Conservation (phyloP, 2,329 filamentous ascomycete genomes). For the Blastomyces silverae region DNA sequence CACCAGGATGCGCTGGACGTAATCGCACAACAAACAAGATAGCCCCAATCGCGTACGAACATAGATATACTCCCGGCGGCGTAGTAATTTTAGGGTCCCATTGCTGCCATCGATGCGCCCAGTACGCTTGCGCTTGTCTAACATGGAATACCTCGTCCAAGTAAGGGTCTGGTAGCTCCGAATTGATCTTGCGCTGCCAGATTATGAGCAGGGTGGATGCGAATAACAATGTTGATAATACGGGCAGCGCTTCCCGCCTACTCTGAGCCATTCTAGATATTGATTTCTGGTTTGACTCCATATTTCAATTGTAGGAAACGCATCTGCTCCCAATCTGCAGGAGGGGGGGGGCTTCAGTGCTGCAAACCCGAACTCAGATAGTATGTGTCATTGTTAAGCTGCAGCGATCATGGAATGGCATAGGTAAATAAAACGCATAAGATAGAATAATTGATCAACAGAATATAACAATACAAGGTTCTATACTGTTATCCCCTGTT, state of each 20-base stretch:
- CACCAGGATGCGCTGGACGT: constrained; percentile 31
- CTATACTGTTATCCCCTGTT: neutral
- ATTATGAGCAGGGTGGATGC: constrained; percentile 31
- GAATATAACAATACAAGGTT: no score
- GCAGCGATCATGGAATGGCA: neutral
- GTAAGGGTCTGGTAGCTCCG: constrained; percentile 51
- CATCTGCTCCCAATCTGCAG: neutral
- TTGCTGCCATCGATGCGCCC: constrained; percentile 60
- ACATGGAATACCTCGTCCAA: constrained; percentile 59
- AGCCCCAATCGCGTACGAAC: constrained; percentile 43
- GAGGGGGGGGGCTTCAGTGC: neutral
- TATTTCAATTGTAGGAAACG: neutral
- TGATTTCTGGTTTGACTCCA: neutral
- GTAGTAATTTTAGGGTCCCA: constrained; percentile 99
- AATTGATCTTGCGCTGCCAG: constrained; percentile 44
- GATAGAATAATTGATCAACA: neutral
- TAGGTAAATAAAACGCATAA: neutral
- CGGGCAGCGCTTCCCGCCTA: neutral
- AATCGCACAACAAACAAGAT: constrained; percentile 24
- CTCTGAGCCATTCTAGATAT: neutral
- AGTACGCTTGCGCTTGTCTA: constrained; percentile 85
- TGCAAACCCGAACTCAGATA: neutral
- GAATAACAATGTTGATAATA: constrained; percentile 19
- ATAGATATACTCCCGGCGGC: constrained; percentile 70
- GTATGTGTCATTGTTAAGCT: neutral